Base-by-base conservation (phyloP, 805 yeast genomes). In the Candida nitratophila region DNA sequence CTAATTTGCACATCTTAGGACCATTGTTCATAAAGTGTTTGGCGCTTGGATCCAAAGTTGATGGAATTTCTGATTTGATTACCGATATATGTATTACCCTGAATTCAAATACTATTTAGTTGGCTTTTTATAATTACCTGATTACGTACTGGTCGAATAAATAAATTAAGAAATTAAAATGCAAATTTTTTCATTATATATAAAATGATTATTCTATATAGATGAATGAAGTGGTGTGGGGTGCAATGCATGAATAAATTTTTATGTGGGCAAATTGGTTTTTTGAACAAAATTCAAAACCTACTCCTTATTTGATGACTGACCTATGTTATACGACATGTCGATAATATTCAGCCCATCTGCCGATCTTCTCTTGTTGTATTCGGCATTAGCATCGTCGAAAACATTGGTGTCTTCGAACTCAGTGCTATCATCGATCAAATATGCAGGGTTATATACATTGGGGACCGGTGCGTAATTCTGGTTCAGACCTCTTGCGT, bases 401-500 rank as follows among this genome's bases (percentile, higher is more conserved):
- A 34, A 34, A 5, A 22, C 49, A 9, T 33, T 35, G 6, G 19
- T 24, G 10, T 40, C 32, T 4, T 43, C 24, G 10, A 7, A 7
- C 10, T 17, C 51, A 16, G 30, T n/a, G n/a, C n/a, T 39, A 38
- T 40, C 34, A 24, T 34, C 46, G 15, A 48, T 50, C 17, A 40
- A 41, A 22, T 47, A 45, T 3, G 51, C 60, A 1, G 61, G 57
- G 31, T 53, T 50, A 41, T 59, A 60, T 17, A 56, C 56, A 10
- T 56, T 53, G 7, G 61, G 57, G 26, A 61, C 50, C 21, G 27
- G 10, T 24, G 43, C 44, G 21, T 20, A 20, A 2, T 45, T 50
- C 11, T 26, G 19, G 8, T 46, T 48, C 29, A 47, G 29, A 3
- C 58, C 61, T 12, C 47, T 26, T 30, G 81, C 60, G 29, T 84